Evolutionary conservation across 352 stramenopile genomes (phyloP), one percentile per base, ranked within the genome.

Genomic region (Phytopythium sindhum): DNA sequence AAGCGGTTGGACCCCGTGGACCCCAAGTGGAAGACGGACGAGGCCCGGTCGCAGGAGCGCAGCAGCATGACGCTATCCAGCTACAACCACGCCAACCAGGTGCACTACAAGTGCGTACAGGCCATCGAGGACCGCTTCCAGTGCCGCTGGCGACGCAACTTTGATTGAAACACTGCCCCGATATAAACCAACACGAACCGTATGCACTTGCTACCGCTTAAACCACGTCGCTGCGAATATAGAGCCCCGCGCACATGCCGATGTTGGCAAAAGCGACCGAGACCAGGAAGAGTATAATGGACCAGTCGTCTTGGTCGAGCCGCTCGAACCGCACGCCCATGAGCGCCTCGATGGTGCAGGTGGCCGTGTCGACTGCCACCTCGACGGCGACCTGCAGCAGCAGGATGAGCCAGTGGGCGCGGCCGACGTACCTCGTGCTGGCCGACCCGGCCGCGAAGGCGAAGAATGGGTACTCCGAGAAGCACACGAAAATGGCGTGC

Each of bases 81-180:
- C 60, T 94, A 78, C 58, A 94, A 94, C 67, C 83, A 94, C 60
- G 81, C 86, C 58, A 76, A 94, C 57, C 79, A 86, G 64, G 62
- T 94, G 50, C 85, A 94, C 68, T 89, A 89, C 75, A 92, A 92
- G 72, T 94, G 83, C 60, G 82, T 94, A 24, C 61, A 88, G 52
- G 85, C 81, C 33, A 82, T 94, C 33, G 83, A 94, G 64, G 63
- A 76, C 4, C 81, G 75, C 42, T 85, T 91, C 39, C 61, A 84
- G 47, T 73, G 70, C 31, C 75, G 71, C 7, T 91, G 84, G 84
- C 74, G 72, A 59, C 84, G 81, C 55, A 91, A 91, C 67, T 93
- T 80, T 55, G 82, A 93, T 67, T 65, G 69, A 54, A 42, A 3
- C 31, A 8, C 4, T 8, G 31, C 8, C 31, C 31, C 31, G 4